Conservation (phyloP, 805 yeast genomes). For the Myxozyma melibiosi region DNA sequence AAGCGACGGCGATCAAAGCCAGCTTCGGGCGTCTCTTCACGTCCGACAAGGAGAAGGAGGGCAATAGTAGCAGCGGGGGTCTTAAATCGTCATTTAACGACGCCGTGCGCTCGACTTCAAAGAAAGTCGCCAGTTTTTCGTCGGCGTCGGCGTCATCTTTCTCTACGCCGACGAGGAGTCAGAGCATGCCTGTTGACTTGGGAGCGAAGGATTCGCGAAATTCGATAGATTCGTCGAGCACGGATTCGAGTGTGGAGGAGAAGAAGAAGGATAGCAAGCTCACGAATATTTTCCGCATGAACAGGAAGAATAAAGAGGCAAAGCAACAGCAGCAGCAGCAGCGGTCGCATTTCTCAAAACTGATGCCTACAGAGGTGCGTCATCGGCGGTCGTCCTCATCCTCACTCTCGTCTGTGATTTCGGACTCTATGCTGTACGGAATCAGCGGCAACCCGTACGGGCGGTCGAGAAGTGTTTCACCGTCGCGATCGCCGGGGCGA, state of each 20-base stretch:
- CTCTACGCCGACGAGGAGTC: not conserved
- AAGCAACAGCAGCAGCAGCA: conserved; percentile 7
- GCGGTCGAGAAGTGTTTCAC: conserved; percentile 9
- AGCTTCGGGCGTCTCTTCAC: conserved; percentile 22
- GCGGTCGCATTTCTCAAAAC: not conserved
- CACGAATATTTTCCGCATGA: conserved; percentile 11
- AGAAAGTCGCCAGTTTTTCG: conserved; percentile 3
- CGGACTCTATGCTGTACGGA: conserved; percentile 11
- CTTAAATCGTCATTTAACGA: conserved; percentile 1
- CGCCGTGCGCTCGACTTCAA: not conserved
- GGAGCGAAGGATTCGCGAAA: not conserved
- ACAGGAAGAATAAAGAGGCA: not conserved
- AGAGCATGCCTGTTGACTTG: not conserved
- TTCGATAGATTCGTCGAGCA: not conserved
- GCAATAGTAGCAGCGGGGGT: not conserved
- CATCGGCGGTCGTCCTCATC: conserved; percentile 21
- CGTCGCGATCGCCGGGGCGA: conserved; percentile 4
- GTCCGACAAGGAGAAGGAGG: conserved; percentile 14
- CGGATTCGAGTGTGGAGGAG: conserved; percentile 5
- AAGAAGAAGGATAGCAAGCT: conserved; percentile 7
- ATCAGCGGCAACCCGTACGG: not conserved
- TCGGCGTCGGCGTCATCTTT: too few relatives aligned
- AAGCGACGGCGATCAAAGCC: conserved; percentile 17
- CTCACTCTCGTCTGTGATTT: conserved; percentile 8
- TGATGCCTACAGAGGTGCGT: not conserved